Base-by-base conservation (phyloP, 1,139 yeast genomes). In the Candida tetrigidarum region DNA sequence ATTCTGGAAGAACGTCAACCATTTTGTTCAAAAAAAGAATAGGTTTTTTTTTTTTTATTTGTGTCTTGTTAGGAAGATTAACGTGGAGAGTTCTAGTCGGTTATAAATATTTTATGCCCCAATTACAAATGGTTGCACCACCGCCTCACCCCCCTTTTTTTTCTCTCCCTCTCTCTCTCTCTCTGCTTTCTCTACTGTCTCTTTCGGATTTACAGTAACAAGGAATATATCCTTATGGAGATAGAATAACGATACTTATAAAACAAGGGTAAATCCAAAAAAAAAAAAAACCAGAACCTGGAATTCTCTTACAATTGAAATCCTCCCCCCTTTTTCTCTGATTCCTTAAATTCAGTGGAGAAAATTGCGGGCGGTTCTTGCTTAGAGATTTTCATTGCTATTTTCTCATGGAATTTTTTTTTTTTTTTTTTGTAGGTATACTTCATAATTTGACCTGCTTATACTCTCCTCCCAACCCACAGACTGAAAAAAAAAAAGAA, bases 271-370 rank as follows among this genome's bases (percentile, higher is more conserved):
- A 32, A 32, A 14, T 15, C 9, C 9, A 14, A 29, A 27, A n/a
- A 27, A 15, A 8, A 27, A 27, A 15, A 5, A 27, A 27, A 27
- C 5, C 5, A 3, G 4, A 4, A 23, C 11, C 27, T 23, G 11
- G 27, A 7, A 4, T 23, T 8, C 11, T 5, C 9, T 3, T 5
- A n/a, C 3, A 23, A 4, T 4, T 3, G n/a, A 23, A 23, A 7
- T 19, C 15, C 19, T 29, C 18, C 14, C n/a, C 9, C 15, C 14
- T 25, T 7, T 35, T 12, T 14, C 22, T 35, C 5, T 22, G n/a
- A 35, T 35, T 29, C 38, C 38, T 35, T 23, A 35, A 35, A 11
- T 35, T 19, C 20, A 16, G 27, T 35, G 38, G 28, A 16, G 38
- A 16, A 32, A n/a, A n/a, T n/a, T n/a, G n/a, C n/a, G n/a, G n/a